These are phyloP conservation scores for Cutaneotrichosporon mucoides DNA, from an alignment of 1,284 basidiomycete genomes.

Conservation along the genomic window DNA sequence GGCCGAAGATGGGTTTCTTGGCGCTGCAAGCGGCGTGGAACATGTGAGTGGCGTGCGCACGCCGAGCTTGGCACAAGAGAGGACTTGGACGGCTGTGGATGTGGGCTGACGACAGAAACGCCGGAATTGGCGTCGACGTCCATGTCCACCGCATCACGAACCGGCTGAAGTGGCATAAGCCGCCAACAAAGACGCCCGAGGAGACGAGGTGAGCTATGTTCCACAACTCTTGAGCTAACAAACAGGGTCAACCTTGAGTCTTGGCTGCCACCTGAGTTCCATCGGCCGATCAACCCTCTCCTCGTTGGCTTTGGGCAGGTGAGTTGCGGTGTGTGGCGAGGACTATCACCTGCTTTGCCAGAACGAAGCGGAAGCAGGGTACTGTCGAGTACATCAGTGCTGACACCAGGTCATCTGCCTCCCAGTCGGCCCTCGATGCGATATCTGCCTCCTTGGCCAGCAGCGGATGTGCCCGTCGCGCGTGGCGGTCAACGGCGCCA, in stretches of 20 bases:
- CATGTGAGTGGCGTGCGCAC: conserved; percentile 54
- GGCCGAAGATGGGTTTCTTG: conserved; percentile 89
- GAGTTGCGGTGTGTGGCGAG: too few species aligned
- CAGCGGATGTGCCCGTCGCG: conserved; percentile 49
- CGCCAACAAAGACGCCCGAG: conserved; percentile 78
- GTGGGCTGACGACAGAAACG: conserved; percentile 57
- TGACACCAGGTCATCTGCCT: conserved; percentile 59
- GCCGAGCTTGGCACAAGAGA: too few species aligned
- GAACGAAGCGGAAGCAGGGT: too few species aligned
- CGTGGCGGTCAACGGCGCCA: conserved; percentile 38
- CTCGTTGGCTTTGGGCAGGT: conserved; percentile 87
- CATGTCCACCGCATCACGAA: conserved; percentile 96
- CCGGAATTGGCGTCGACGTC: conserved; percentile 91
- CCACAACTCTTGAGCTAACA: neutral
- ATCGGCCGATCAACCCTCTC: conserved; percentile 77
- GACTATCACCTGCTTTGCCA: too few species aligned
- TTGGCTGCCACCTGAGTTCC: conserved; percentile 77
- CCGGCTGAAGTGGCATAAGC: conserved; percentile 82
- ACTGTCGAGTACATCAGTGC: neutral
- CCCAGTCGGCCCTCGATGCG: conserved; percentile 77
- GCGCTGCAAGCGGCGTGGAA: conserved; percentile 81
- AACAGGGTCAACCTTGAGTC: conserved; percentile 76
- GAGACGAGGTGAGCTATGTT: conserved; percentile 62
- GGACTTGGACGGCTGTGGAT: too few species aligned
- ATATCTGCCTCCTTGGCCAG: conserved; percentile 57